Evolutionary conservation across 2,329 filamentous ascomycete genomes (phyloP).

Genomic region (Hymenoscyphus occultus): DNA sequence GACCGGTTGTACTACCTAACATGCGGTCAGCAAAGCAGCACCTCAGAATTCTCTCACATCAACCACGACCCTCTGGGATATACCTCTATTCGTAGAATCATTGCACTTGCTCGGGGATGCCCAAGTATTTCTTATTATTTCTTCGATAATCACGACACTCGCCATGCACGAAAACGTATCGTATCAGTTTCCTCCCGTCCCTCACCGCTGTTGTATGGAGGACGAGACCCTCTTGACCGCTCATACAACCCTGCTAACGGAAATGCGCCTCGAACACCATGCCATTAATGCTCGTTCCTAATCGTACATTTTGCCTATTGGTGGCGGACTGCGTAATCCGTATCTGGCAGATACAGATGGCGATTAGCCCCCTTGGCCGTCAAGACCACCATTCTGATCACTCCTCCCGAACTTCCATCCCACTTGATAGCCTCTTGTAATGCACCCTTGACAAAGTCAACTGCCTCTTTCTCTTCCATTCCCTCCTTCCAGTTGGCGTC

Average conservation of each 20-base stretch:
- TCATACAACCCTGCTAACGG: slow-evolving; percentile 17
- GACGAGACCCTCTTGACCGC: slow-evolving; percentile 19
- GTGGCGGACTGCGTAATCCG: slow-evolving; percentile 61
- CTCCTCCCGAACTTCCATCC: slow-evolving; percentile 97
- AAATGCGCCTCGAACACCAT: slow-evolving; percentile 25
- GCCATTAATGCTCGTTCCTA: slow-evolving; percentile 34
- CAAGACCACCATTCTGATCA: slow-evolving; percentile 96
- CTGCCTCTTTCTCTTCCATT: slow-evolving; percentile 89
- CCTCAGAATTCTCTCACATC: not conserved
- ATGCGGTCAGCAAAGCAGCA: not conserved
- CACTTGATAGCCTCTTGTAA: slow-evolving; percentile 96
- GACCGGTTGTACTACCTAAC: slow-evolving; percentile 1
- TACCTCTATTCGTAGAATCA: not conserved
- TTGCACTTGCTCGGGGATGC: not conserved
- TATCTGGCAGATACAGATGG: slow-evolving; percentile 94
- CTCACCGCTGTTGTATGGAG: slow-evolving; percentile 23
- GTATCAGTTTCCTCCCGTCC: slow-evolving; percentile 13
- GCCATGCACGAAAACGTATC: slow-evolving; percentile 3
- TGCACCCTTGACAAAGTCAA: slow-evolving; percentile 88
- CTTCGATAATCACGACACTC: slow-evolving; percentile 6
- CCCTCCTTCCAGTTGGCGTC: slow-evolving; percentile 93
- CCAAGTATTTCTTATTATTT: not conserved
- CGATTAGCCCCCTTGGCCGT: slow-evolving; percentile 85
- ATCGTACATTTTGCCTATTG: slow-evolving; percentile 50
- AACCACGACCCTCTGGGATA: not conserved